A percentile compares a stretch with the other conserved stretches of the same genome.
phyloP scores from a whole-genome alignment of 768 basidiomycete genomes.

The Chalciporus piperatus region DNA sequence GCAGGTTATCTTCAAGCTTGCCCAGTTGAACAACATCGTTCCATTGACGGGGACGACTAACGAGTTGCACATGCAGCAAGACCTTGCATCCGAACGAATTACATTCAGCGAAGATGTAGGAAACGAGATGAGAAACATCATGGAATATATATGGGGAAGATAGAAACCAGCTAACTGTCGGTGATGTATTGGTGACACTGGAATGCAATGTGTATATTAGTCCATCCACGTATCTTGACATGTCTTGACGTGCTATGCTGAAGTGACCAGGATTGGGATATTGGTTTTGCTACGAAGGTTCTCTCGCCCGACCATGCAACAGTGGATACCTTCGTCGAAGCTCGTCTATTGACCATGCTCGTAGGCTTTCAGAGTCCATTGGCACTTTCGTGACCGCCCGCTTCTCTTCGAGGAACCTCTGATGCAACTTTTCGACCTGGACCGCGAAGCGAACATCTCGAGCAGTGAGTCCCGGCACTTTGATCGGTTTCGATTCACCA shows the following conservation, averaged over 20 bases:
- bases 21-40: conserved; percentile 61
- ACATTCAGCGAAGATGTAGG: conserved; percentile 28
- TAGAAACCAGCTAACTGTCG: neutral
- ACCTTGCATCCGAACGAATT: conserved; percentile 45
- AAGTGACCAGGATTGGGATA: no score
- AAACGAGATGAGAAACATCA: conserved; percentile 22
- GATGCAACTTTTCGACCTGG: conserved; percentile 37
- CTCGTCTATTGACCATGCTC: conserved; percentile 24
- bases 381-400: conserved; percentile 25
- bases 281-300: no score
- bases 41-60: conserved; percentile 77
- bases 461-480: conserved; percentile 43
- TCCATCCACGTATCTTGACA: neutral
- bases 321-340: conserved; percentile 22
- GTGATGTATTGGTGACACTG: neutral
- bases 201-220: neutral
- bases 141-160: conserved; percentile 31
- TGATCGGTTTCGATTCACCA: conserved; percentile 11
- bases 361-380: conserved; percentile 3
- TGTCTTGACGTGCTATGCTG: neutral
- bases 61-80: conserved; percentile 66
- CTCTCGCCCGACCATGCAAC: neutral
- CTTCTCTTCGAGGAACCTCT: conserved; percentile 18
- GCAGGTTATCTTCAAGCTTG: conserved; percentile 68
- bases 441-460: conserved; percentile 52